phyloP scores from a whole-genome alignment of 2,329 filamentous ascomycete species.

The Alternaria alternata region DNA sequence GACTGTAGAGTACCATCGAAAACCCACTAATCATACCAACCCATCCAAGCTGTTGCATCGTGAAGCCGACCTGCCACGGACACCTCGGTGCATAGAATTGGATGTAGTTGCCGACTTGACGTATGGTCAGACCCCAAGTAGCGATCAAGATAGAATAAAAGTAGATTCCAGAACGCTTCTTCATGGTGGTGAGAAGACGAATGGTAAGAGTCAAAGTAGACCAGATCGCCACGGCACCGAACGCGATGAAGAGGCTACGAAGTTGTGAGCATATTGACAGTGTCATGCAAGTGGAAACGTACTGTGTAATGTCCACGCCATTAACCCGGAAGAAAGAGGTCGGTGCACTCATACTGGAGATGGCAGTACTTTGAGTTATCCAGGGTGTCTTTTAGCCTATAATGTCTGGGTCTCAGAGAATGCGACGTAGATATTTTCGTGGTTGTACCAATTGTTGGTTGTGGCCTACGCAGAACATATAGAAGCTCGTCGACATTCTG shows the following conservation, averaged over 20 bases:
- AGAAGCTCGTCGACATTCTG: not conserved
- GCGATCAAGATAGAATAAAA: constrained; percentile 56
- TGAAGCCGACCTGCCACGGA: constrained; percentile 4
- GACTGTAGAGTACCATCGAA: constrained; percentile 65
- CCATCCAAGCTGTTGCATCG: constrained; percentile 59
- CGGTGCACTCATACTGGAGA: not conserved
- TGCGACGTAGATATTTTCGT: not conserved
- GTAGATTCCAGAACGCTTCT: constrained; percentile 53
- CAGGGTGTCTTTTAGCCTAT: not conserved
- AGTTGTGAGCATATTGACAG: not conserved
- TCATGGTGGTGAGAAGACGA: constrained; percentile 55
- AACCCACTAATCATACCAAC: constrained; percentile 67
- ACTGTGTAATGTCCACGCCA: not conserved
- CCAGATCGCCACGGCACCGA: constrained; percentile 32
- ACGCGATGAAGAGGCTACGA: constrained; percentile 15
- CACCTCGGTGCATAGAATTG: constrained; percentile 47
- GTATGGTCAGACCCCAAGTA: constrained; percentile 50
- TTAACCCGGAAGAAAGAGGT: not conserved
- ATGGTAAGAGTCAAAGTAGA: constrained; percentile 52
- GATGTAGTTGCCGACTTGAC: constrained; percentile 51
- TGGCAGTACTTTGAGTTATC: not conserved
- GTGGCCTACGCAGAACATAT: not conserved
- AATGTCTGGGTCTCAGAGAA: not conserved
- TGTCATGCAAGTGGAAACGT: not conserved
- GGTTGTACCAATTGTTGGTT: not conserved